Percentiles rank a stretch among this genome's conserved stretches.
These are phyloP conservation scores for Pisolithus sp. DNA, from an alignment of 768 basidiomycete species.

Conservation along the genomic window DNA sequence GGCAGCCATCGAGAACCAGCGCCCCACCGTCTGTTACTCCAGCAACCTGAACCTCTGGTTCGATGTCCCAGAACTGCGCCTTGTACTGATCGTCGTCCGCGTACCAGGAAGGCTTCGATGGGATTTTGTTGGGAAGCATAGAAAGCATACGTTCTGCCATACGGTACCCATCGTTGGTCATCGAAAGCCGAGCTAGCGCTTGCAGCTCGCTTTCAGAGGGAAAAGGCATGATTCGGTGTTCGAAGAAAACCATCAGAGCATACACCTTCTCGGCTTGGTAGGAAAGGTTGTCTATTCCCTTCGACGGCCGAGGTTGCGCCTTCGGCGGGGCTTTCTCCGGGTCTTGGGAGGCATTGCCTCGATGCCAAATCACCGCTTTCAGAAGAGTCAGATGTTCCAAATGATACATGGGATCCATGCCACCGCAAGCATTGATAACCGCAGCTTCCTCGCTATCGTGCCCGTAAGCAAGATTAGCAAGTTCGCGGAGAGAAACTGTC, in stretches of 20 bases:
- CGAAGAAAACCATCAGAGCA: constrained; percentile 18
- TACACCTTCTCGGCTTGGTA: constrained; percentile 15
- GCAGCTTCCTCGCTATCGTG: constrained; percentile 6
- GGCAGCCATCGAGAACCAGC: constrained; percentile 6
- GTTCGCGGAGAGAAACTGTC: not conserved
- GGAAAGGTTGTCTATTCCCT: not conserved
- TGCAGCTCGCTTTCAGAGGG: constrained; percentile 9
- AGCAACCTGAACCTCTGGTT: constrained; percentile 4
- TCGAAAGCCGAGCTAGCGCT: constrained; percentile 14
- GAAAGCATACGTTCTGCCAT: constrained; percentile 19
- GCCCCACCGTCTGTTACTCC: constrained; percentile 3
- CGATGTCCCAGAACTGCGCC: constrained; percentile 13
- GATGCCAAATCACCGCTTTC: constrained; percentile 15
- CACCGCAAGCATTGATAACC: constrained; percentile 6
- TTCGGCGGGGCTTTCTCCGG: not conserved
- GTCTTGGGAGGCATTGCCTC: constrained; percentile 6
- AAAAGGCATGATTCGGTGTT: constrained; percentile 14
- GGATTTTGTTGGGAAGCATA: constrained; percentile 6
- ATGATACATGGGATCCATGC: constrained; percentile 9
- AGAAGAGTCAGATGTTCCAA: constrained; percentile 13
- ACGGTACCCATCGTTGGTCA: constrained; percentile 18
- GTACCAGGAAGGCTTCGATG: constrained; percentile 9
- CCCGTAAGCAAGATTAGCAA: constrained; percentile 14
- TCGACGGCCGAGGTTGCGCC: not conserved
- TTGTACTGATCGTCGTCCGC: constrained; percentile 12